Percentiles rank a stretch among this genome's conserved stretches.
Conservation (phyloP, 2,329 filamentous ascomycete genomes). For the Corynespora cassiicola region DNA sequence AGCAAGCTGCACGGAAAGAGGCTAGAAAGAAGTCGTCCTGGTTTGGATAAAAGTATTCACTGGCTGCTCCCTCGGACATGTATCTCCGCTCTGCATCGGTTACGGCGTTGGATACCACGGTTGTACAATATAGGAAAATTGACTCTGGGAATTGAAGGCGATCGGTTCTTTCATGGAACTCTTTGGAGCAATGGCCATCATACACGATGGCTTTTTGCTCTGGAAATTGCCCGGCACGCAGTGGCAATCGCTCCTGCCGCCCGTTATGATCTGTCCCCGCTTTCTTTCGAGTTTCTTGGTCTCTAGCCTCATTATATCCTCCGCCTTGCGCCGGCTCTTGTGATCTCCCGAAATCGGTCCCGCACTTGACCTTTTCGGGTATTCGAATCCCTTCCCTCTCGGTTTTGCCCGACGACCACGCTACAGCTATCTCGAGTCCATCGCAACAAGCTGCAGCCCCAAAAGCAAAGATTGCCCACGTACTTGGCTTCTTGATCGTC, state of each 20-base stretch:
- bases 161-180: neutral
- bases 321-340: neutral
- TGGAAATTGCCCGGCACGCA: too few relatives aligned
- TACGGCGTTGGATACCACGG: slow-evolving; percentile 6
- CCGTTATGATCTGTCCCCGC: too few relatives aligned
- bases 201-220: too few relatives aligned
- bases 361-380: slow-evolving; percentile 1
- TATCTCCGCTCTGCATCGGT: slow-evolving; percentile 16
- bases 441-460: too few relatives aligned
- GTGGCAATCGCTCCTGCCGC: too few relatives aligned
- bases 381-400: slow-evolving; percentile 1
- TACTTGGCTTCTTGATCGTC: too few relatives aligned
- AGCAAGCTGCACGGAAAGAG: slow-evolving; percentile 28
- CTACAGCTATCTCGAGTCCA: too few relatives aligned
- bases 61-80: neutral
- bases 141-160: slow-evolving; percentile 1
- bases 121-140: slow-evolving; percentile 1
- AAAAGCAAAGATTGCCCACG: too few relatives aligned
- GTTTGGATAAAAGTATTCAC: slow-evolving; percentile 13
- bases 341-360: neutral
- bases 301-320: slow-evolving; percentile 4
- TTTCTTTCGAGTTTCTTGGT: too few relatives aligned
- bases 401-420: too few relatives aligned
- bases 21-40: slow-evolving; percentile 24
- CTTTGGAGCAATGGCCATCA: too few relatives aligned